Conservation (phyloP, 2,329 filamentous ascomycete genomes). For the Colletotrichum incanum region DNA sequence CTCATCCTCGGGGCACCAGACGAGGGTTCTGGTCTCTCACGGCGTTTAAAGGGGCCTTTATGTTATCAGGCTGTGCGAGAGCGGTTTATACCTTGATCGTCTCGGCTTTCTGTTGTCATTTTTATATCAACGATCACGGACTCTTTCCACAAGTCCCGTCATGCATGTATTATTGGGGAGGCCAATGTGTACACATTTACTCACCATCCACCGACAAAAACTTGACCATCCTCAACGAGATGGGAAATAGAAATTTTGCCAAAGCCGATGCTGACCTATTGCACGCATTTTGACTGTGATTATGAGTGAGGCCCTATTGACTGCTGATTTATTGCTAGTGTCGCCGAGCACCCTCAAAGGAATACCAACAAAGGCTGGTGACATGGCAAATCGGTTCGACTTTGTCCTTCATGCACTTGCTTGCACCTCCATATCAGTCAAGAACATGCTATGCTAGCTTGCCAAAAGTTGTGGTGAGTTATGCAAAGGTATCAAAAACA, state of each 20-base stretch:
- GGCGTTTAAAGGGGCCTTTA: conserved; percentile 30
- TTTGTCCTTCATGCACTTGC: background rate
- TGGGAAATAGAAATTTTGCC: background rate
- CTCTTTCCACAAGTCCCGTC: background rate
- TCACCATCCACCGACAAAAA: background rate
- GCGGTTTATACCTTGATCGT: background rate
- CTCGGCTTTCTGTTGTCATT: background rate
- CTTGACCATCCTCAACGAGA: conserved; percentile 22
- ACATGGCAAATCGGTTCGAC: background rate
- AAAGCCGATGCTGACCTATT: background rate
- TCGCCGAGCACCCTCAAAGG: too few relatives aligned
- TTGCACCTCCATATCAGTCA: too few relatives aligned
- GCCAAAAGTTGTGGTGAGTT: background rate
- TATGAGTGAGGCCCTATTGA: background rate
- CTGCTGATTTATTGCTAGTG: background rate
- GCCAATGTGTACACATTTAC: background rate
- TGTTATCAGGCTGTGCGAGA: conserved; percentile 18
- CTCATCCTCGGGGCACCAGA: background rate
- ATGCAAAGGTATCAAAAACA: background rate
- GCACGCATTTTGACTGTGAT: background rate
- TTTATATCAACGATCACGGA: conserved; percentile 1
- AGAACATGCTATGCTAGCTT: background rate
- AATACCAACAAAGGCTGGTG: background rate
- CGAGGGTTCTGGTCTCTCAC: conserved; percentile 1
- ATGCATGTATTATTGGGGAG: background rate